Evolutionary conservation across 768 basidiomycete genomes (phyloP).

Genomic region (Leccinum uliginosum): DNA sequence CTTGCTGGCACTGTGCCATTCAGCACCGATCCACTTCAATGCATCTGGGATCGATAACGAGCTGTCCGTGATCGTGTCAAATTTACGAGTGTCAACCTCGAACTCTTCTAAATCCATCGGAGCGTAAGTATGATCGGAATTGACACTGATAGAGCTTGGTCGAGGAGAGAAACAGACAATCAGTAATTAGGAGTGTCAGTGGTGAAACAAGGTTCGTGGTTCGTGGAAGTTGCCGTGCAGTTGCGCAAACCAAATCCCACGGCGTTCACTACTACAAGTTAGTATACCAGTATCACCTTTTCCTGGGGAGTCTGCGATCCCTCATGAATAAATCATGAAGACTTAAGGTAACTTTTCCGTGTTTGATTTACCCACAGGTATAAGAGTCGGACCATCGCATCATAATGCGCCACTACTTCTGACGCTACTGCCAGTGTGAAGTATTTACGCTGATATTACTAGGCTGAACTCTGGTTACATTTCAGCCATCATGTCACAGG

Average conservation of each 20-base stretch:
- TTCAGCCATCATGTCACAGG: not conserved
- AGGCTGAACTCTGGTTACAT: not conserved
- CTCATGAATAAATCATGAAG: too few species aligned
- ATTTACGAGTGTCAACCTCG: constrained; percentile 18
- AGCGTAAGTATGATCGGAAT: not conserved
- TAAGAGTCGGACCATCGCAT: too few species aligned
- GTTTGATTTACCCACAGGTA: too few species aligned
- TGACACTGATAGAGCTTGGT: not conserved
- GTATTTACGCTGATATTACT: too few species aligned
- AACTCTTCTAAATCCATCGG: constrained; percentile 40
- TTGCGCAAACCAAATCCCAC: not conserved
- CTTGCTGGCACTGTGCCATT: constrained; percentile 39
- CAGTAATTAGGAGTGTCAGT: not conserved
- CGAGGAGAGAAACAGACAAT: not conserved
- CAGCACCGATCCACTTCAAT: constrained; percentile 29
- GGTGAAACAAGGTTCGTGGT: not conserved
- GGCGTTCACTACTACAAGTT: too few species aligned
- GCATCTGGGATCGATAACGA: constrained; percentile 20
- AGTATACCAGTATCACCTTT: too few species aligned
- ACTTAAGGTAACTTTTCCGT: too few species aligned
- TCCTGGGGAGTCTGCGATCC: too few species aligned
- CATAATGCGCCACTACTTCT: too few species aligned
- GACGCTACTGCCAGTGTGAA: too few species aligned
- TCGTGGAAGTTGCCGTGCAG: not conserved
- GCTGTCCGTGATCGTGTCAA: not conserved